Conservation (phyloP, 495 filamentous ascomycete species). For the Penicillium fimorum region DNA sequence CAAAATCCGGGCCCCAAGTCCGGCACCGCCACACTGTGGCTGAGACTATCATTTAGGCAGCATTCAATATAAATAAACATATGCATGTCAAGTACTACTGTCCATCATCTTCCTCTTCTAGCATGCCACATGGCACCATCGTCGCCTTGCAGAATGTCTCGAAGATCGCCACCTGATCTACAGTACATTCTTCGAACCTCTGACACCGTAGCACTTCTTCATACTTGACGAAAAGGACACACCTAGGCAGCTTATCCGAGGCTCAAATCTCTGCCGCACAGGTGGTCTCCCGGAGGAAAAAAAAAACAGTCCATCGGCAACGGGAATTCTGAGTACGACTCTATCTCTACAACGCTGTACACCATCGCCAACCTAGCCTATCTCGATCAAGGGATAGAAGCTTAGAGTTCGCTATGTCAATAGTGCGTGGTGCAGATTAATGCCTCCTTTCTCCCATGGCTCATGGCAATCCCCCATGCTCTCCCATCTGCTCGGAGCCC, state of each 20-base stretch:
- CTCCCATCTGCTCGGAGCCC: neutral
- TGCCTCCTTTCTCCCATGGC: neutral
- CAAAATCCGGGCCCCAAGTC: neutral
- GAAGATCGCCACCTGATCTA: slow-evolving; percentile 20
- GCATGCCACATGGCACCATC: slow-evolving; percentile 27
- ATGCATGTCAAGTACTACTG: slow-evolving; percentile 10
- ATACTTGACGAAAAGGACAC: slow-evolving; percentile 11
- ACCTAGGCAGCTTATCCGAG: neutral
- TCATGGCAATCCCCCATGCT: slow-evolving; percentile 9
- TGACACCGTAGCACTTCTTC: slow-evolving; percentile 33
- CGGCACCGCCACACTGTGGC: slow-evolving; percentile 3
- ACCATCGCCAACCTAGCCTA: slow-evolving; percentile 1
- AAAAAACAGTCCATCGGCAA: neutral
- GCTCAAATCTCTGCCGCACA: slow-evolving; percentile 4
- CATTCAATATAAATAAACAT: slow-evolving; percentile 1
- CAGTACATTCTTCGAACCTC: slow-evolving; percentile 22
- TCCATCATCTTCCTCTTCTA: slow-evolving; percentile 6
- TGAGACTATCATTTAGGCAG: neutral
- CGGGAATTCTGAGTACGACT: slow-evolving; percentile 21
- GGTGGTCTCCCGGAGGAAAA: neutral
- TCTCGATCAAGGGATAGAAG: slow-evolving; percentile 18
- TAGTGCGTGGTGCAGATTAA: slow-evolving; percentile 8
- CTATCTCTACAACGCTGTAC: slow-evolving; percentile 9
- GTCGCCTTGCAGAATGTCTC: slow-evolving; percentile 34
- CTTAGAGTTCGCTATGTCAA: slow-evolving; percentile 20